These are phyloP conservation scores for Colletotrichum limetticola DNA, from an alignment of 2,329 filamentous ascomycete species.

Conservation along the genomic window DNA sequence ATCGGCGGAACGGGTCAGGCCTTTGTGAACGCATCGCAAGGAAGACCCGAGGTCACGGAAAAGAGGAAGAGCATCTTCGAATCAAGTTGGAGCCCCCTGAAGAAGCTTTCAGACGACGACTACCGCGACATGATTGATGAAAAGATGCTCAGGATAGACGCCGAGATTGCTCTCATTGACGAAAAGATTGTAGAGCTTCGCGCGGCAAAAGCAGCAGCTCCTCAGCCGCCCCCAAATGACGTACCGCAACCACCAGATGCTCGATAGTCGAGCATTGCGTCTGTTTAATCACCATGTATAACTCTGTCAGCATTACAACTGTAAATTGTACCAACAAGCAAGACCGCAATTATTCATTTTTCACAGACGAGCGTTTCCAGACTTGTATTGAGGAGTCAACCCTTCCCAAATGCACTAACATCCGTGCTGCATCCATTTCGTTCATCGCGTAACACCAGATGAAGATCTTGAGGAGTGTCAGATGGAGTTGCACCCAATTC, in stretches of 20 bases:
- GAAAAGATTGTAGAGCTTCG: slow-evolving; percentile 70
- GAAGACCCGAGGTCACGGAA: slow-evolving; percentile 35
- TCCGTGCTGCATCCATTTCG: neutral
- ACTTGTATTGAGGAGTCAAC: neutral
- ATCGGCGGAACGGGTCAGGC: slow-evolving; percentile 53
- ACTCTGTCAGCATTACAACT: neutral
- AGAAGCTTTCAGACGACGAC: slow-evolving; percentile 75
- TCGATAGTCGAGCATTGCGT: neutral
- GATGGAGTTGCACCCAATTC: neutral
- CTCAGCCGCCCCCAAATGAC: neutral
- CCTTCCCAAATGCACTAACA: no score
- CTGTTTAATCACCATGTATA: neutral
- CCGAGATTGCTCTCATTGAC: slow-evolving; percentile 81
- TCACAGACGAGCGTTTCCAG: neutral
- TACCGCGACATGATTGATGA: slow-evolving; percentile 78
- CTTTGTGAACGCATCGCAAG: slow-evolving; percentile 46
- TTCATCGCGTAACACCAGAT: neutral
- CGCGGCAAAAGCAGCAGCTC: slow-evolving; percentile 20
- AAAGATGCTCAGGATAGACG: slow-evolving; percentile 77
- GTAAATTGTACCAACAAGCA: slow-evolving; percentile 10
- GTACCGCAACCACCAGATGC: neutral
- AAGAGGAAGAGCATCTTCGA: slow-evolving; percentile 59
- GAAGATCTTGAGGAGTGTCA: neutral
- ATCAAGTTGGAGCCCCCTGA: slow-evolving; percentile 78
- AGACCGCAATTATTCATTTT: neutral